These are phyloP conservation scores for Lepiota venenata DNA, from an alignment of 768 basidiomycete genomes.

Conservation along the genomic window DNA sequence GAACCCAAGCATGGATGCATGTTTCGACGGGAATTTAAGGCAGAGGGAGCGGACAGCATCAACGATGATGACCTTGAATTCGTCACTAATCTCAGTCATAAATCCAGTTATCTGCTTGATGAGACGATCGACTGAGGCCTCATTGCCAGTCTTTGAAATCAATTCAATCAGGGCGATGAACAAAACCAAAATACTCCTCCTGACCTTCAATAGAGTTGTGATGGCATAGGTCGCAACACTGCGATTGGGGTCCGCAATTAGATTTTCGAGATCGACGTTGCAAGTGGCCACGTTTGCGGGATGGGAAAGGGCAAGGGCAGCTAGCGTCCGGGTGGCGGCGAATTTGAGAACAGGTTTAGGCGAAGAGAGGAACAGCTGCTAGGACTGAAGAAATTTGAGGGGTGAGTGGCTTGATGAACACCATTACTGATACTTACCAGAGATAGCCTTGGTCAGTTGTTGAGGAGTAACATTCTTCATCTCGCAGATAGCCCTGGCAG, in stretches of 20 bases:
- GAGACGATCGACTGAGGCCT: conserved; percentile 96
- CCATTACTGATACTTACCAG: conserved; percentile 54
- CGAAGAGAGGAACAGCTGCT: conserved; percentile 93
- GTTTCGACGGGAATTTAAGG: conserved; percentile 97
- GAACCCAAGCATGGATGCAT: conserved; percentile 96
- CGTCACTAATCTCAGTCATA: conserved; percentile 99
- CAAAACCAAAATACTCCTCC: conserved; percentile 7
- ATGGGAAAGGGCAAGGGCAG: conserved; percentile 81
- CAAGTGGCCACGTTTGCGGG: conserved; percentile 85
- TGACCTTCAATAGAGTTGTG: conserved; percentile 93
- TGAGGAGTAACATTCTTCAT: conserved; percentile 78
- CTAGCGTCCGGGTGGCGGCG: conserved; percentile 94
- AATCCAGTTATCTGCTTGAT: conserved; percentile 99
- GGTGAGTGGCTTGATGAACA: not conserved
- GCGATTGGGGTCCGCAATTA: conserved; percentile 93
- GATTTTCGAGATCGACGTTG: conserved; percentile 94
- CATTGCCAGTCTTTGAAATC: conserved; percentile 82
- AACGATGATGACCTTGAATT: conserved; percentile 99
- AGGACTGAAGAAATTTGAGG: conserved; percentile 51
- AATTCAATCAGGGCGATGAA: not conserved
- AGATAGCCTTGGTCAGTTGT: conserved; percentile 85
- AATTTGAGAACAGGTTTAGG: conserved; percentile 96
- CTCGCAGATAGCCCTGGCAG: conserved; percentile 95
- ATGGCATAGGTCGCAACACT: conserved; percentile 98
- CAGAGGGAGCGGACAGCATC: conserved; percentile 97